Percentiles rank a stretch among this genome's conserved stretches.
phyloP scores from a whole-genome alignment of 768 basidiomycete species.

The Agaricus subrufescens region DNA sequence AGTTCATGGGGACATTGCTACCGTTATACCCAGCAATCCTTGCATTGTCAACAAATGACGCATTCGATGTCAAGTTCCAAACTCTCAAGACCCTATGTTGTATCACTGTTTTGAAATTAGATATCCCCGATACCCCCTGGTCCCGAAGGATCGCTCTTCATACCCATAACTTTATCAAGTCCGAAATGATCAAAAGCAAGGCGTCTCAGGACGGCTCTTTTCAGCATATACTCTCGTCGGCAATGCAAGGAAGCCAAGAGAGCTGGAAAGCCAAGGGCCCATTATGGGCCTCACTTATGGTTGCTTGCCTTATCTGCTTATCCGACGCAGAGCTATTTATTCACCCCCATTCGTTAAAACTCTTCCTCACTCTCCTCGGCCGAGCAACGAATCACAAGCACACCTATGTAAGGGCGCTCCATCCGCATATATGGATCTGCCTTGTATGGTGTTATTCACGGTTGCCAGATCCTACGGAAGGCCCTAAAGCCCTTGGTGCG shows the following conservation, averaged over 20 bases:
- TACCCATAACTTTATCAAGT: constrained; percentile 5
- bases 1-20: not conserved
- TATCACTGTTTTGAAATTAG: not conserved
- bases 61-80: not conserved
- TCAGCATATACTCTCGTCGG: constrained; percentile 20
- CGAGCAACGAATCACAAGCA: constrained; percentile 27
- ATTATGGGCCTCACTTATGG: constrained; percentile 38
- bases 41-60: not conserved
- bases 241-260: constrained; percentile 9
- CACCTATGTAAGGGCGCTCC: constrained; percentile 30
- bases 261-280: constrained; percentile 21
- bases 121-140: not conserved
- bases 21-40: constrained; percentile 1
- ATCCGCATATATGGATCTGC: constrained; percentile 46
- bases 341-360: constrained; percentile 30
- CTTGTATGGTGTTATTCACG: constrained; percentile 53
- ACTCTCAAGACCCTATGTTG: constrained; percentile 1
- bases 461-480: constrained; percentile 20
- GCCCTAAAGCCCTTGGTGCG: constrained; percentile 12
- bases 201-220: constrained; percentile 22
- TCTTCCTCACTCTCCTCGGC: constrained; percentile 31
- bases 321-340: constrained; percentile 39
- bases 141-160: not conserved
- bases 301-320: constrained; percentile 45
- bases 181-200: constrained; percentile 1